Percentiles rank a stretch among this genome's conserved stretches.
Evolutionary conservation across 306 rosid genomes (phyloP).

Genomic region (Nissolia schottii): DNA sequence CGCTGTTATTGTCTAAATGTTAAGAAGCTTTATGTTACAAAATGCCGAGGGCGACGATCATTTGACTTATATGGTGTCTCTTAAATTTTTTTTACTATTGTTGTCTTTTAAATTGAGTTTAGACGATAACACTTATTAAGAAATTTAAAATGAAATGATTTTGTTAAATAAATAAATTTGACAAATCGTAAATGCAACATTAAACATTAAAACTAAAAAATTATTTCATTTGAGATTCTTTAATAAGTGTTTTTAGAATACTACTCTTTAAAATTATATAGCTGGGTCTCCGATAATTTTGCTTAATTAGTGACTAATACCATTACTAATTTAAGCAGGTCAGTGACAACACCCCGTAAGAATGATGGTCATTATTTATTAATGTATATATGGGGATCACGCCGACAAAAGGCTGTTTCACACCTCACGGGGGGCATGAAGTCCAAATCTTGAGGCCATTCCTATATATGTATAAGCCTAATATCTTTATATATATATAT

Average conservation of each 20-base stretch:
- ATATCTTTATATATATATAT: neutral
- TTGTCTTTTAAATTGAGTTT: neutral
- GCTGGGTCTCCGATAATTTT: neutral
- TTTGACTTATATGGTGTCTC: neutral
- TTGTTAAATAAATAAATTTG: too few relatives aligned
- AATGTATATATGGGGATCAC: neutral
- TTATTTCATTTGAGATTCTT: too few relatives aligned
- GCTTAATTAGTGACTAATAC: neutral
- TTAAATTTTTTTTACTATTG: neutral
- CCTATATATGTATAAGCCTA: neutral
- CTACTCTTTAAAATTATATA: too few relatives aligned
- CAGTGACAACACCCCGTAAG: neutral
- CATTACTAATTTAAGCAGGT: too few relatives aligned
- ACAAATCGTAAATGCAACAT: too few relatives aligned
- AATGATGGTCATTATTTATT: neutral
- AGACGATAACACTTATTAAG: too few relatives aligned
- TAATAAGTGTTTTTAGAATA: too few relatives aligned
- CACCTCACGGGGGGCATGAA: neutral
- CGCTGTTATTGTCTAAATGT: too few relatives aligned
- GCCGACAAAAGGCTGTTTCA: slow-evolving; percentile 20
- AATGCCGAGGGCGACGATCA: neutral
- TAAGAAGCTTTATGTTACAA: neutral
- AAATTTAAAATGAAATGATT: too few relatives aligned
- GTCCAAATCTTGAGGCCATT: neutral
- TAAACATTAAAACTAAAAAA: too few relatives aligned